Conservation (phyloP, 1,284 basidiomycete genomes). For the Cutaneotrichosporon cutaneum region DNA sequence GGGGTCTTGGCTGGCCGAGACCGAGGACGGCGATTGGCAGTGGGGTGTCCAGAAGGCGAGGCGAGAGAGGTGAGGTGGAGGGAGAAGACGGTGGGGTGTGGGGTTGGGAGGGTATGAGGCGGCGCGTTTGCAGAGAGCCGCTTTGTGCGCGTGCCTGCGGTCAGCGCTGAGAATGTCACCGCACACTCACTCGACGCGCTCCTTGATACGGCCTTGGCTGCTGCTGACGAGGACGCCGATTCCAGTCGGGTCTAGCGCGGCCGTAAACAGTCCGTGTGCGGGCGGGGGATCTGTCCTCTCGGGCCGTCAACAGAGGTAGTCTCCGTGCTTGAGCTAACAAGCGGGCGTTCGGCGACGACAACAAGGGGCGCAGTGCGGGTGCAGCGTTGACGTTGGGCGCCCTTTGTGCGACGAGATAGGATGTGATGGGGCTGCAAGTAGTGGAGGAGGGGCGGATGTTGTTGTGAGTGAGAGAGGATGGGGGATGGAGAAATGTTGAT, state of each 20-base stretch:
- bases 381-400: background rate
- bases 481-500: background rate
- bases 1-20: background rate
- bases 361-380: background rate
- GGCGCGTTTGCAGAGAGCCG: background rate
- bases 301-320: background rate
- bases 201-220: background rate
- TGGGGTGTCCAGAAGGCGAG: background rate
- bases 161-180: background rate
- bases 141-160: background rate
- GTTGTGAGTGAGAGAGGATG: background rate
- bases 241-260: background rate
- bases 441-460: background rate
- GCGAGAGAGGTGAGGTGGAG: background rate
- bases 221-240: background rate
- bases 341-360: background rate
- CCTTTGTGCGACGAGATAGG: background rate
- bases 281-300: background rate
- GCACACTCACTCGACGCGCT: constrained; percentile 2
- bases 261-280: background rate
- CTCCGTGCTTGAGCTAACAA: background rate
- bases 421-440: background rate
- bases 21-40: background rate
- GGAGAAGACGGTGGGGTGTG: too few relatives aligned
- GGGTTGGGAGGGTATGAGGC: background rate